These are phyloP conservation scores for Hymenoscyphus occultus DNA, from an alignment of 2,329 filamentous ascomycete genomes.

Conservation along the genomic window DNA sequence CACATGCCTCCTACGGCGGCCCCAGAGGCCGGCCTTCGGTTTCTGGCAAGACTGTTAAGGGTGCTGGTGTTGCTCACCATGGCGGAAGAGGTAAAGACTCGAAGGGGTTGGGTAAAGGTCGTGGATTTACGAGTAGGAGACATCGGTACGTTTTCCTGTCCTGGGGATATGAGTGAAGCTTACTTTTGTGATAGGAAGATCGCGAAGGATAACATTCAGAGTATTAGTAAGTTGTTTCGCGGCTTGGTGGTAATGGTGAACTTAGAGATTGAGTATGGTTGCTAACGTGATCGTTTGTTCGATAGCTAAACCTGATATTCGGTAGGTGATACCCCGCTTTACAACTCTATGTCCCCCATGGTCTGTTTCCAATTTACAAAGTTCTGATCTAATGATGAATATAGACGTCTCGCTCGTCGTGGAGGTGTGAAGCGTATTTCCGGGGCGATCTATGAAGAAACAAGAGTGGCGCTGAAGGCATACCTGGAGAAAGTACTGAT, in stretches of 20 bases:
- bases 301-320: constrained; percentile 52
- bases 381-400: neutral
- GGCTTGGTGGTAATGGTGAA: neutral
- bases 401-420: constrained; percentile 65
- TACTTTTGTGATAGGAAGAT: constrained; percentile 44
- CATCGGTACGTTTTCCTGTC: constrained; percentile 12
- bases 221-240: constrained; percentile 46
- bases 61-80: neutral
- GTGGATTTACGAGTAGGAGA: constrained; percentile 16
- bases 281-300: constrained; percentile 19
- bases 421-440: constrained; percentile 77
- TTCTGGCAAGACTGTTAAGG: neutral
- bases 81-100: neutral
- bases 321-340: constrained; percentile 39
- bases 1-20: neutral
- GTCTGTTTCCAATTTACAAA: neutral
- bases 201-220: constrained; percentile 45
- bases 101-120: neutral
- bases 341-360: neutral
- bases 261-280: constrained; percentile 4
- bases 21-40: neutral
- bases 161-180: neutral
- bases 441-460: constrained; percentile 59
- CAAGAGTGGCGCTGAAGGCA: constrained; percentile 49
- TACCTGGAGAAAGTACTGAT: constrained; percentile 47